Percentiles rank a stretch among this genome's conserved stretches.
Evolutionary conservation across 2,329 filamentous ascomycete species (phyloP).

Genomic region (Bipolaris cookei): DNA sequence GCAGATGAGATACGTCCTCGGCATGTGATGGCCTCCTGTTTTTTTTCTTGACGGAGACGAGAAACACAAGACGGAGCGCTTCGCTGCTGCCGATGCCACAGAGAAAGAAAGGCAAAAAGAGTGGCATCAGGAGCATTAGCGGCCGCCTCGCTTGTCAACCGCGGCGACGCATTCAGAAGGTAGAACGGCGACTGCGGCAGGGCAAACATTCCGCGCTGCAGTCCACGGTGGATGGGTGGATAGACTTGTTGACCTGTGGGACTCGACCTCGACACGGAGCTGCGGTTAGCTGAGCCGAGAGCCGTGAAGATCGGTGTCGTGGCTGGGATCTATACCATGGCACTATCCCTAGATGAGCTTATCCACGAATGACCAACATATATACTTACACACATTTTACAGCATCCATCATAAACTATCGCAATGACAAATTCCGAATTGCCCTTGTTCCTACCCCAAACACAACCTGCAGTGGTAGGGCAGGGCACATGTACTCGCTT

Average conservation of each 20-base stretch:
- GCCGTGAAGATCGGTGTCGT: conserved; percentile 25
- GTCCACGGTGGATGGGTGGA: conserved; percentile 1
- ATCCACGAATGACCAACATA: conserved; percentile 14
- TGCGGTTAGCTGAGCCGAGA: conserved; percentile 38
- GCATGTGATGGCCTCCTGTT: background rate
- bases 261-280: conserved; percentile 38
- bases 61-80: background rate
- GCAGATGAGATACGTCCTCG: background rate
- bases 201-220: conserved; percentile 11
- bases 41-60: no score
- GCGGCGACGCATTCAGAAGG: conserved; percentile 14
- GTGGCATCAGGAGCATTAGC: conserved; percentile 10
- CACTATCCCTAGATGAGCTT: conserved; percentile 28
- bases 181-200: conserved; percentile 17
- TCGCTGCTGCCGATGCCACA: background rate
- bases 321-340: conserved; percentile 31
- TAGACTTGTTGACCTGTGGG: conserved; percentile 10
- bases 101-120: background rate
- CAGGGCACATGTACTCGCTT: conserved; percentile 3
- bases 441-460: conserved; percentile 8
- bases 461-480: conserved; percentile 13
- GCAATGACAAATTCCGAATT: conserved; percentile 22
- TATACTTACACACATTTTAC: background rate
- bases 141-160: conserved; percentile 13
- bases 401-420: conserved; percentile 13